phyloP scores from a whole-genome alignment of 1,284 basidiomycete genomes.

The Sporisorium reilianum region DNA sequence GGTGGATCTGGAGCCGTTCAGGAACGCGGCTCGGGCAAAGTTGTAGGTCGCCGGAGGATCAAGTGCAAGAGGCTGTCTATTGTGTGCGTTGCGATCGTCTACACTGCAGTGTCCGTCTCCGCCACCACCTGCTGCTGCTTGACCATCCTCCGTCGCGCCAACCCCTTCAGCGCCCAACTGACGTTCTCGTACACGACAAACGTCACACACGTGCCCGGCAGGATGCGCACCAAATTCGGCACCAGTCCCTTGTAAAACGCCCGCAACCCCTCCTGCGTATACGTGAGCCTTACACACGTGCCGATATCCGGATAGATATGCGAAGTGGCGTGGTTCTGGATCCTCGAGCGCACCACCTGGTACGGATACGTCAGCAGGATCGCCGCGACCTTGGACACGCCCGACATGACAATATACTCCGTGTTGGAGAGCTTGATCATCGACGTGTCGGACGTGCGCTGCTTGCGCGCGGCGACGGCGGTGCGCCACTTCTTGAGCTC shows the following conservation, averaged over 20 bases:
- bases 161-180: slow-evolving; percentile 57
- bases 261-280: slow-evolving; percentile 80
- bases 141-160: slow-evolving; percentile 26
- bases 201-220: slow-evolving; percentile 96
- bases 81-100: not conserved
- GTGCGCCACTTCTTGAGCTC: slow-evolving; percentile 89
- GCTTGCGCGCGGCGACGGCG: slow-evolving; percentile 25
- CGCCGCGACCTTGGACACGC: slow-evolving; percentile 86
- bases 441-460: slow-evolving; percentile 17
- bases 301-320: slow-evolving; percentile 81
- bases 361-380: slow-evolving; percentile 93
- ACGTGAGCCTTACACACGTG: slow-evolving; percentile 82
- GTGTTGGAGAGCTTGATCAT: slow-evolving; percentile 75
- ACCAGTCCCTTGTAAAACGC: slow-evolving; percentile 96
- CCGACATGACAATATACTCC: slow-evolving; percentile 92
- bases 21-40: slow-evolving; percentile 9
- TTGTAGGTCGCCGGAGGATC: too few species aligned
- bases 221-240: slow-evolving; percentile 94
- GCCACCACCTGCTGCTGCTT: slow-evolving; percentile 16
- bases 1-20: slow-evolving; percentile 23
- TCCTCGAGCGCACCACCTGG: slow-evolving; percentile 92
- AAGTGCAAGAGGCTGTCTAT: not conserved
- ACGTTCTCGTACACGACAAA: slow-evolving; percentile 97
- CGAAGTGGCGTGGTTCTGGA: slow-evolving; percentile 76
- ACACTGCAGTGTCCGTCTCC: slow-evolving; percentile 14